phyloP scores from a whole-genome alignment of 352 stramenopile genomes.

The Globisporangium okanoganense region DNA sequence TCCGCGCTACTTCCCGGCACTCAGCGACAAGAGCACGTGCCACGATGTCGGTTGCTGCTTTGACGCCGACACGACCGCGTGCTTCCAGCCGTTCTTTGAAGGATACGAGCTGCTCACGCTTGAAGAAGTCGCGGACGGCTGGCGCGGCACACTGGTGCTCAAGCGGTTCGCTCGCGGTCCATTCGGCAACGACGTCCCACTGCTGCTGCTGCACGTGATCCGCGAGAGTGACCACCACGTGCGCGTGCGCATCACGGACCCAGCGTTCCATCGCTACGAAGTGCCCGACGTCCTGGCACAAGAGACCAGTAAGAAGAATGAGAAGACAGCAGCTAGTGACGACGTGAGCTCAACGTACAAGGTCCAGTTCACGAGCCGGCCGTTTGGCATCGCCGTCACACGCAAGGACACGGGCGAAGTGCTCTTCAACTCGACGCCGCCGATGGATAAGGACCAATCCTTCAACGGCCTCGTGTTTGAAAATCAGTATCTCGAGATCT shows the following conservation, averaged over 20 bases:
- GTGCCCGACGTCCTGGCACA: conserved; percentile 33
- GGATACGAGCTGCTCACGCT: conserved; percentile 70
- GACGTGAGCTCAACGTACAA: conserved; percentile 23
- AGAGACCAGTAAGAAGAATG: background rate
- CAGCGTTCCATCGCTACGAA: conserved; percentile 68
- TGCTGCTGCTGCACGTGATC: conserved; percentile 62
- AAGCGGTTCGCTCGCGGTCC: conserved; percentile 40
- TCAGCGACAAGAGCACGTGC: conserved; percentile 34
- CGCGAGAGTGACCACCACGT: conserved; percentile 42
- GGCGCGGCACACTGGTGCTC: conserved; percentile 51
- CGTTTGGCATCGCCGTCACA: conserved; percentile 73
- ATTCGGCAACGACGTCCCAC: conserved; percentile 73
- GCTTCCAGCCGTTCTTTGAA: conserved; percentile 66
- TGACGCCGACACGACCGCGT: conserved; percentile 30
- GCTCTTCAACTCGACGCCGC: conserved; percentile 84
- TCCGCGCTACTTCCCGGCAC: conserved; percentile 42
- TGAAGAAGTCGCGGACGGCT: conserved; percentile 46
- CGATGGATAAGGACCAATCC: conserved; percentile 23
- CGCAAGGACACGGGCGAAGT: conserved; percentile 50
- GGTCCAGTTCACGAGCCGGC: conserved; percentile 58
- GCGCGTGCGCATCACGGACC: conserved; percentile 81
- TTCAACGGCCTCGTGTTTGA: conserved; percentile 77
- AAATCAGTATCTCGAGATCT: conserved; percentile 88
- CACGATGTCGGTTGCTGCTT: conserved; percentile 71
- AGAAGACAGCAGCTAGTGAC: background rate